A percentile compares a stretch with the other conserved stretches of the same genome.
Conservation (phyloP, 352 stramenopile genomes). For the Phytophthora ramorum region DNA sequence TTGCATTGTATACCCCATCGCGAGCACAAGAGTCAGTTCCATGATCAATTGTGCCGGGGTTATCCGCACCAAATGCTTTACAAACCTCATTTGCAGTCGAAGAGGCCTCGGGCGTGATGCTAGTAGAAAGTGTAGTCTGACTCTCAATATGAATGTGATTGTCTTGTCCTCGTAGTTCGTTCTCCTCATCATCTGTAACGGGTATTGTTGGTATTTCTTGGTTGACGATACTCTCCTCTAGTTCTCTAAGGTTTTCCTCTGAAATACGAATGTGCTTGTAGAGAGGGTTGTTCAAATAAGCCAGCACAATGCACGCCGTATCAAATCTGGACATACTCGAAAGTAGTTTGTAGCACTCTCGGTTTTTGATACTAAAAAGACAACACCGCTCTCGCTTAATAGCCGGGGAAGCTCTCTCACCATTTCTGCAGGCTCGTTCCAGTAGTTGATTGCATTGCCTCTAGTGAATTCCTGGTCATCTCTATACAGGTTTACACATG, state of each 20-base stretch:
- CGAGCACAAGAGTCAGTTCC: too few relatives aligned
- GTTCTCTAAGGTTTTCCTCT: slow-evolving; percentile 3
- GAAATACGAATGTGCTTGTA: slow-evolving; percentile 14
- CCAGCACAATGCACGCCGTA: slow-evolving; percentile 13
- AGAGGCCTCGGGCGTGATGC: not conserved
- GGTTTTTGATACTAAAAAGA: not conserved
- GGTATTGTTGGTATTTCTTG: slow-evolving; percentile 6
- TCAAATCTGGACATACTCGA: slow-evolving; percentile 3
- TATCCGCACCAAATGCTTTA: too few relatives aligned
- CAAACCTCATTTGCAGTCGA: not conserved
- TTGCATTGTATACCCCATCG: not conserved
- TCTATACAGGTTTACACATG: slow-evolving; percentile 4
- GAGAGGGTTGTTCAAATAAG: slow-evolving; percentile 13
- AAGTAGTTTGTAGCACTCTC: slow-evolving; percentile 5
- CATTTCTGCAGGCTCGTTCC: slow-evolving; percentile 4
- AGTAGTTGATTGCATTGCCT: slow-evolving; percentile 5
- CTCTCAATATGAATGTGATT: not conserved
- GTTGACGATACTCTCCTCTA: not conserved
- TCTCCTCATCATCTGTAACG: slow-evolving; percentile 7
- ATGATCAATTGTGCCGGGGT: too few relatives aligned
- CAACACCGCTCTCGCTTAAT: not conserved
- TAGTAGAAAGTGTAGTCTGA: not conserved
- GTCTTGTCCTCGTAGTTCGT: slow-evolving; percentile 5
- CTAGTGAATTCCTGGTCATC: slow-evolving; percentile 5
- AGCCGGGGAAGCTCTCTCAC: not conserved